phyloP scores from a whole-genome alignment of 495 filamentous ascomycete species.

The Trichoderma reesei region DNA sequence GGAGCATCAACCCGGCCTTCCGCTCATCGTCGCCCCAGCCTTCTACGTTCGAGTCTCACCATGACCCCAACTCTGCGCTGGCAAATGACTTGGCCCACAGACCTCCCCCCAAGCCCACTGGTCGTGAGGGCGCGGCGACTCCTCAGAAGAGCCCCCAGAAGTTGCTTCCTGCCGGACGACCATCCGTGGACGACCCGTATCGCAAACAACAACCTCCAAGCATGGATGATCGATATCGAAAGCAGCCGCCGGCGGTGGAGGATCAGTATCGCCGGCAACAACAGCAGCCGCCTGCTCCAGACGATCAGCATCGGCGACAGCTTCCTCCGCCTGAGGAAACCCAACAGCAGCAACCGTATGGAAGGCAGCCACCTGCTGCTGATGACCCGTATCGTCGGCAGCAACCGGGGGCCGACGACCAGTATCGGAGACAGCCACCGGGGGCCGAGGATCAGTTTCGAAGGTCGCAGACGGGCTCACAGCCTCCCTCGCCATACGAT shows the following conservation, averaged over 20 bases:
- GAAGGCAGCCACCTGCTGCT: neutral
- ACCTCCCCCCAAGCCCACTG: slow-evolving; percentile 36
- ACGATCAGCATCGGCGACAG: neutral
- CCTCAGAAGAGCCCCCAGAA: slow-evolving; percentile 35
- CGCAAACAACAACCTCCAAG: neutral
- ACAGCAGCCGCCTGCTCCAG: neutral
- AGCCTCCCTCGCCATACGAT: slow-evolving; percentile 27
- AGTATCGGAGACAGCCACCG: slow-evolving; percentile 3
- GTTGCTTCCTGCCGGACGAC: slow-evolving; percentile 1
- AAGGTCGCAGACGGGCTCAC: neutral
- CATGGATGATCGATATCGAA: neutral
- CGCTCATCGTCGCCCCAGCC: slow-evolving; percentile 75
- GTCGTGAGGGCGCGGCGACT: slow-evolving; percentile 44
- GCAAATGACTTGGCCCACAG: slow-evolving; percentile 53
- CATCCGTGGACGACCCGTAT: neutral
- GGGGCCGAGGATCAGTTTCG: slow-evolving; percentile 3
- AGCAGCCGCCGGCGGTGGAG: neutral
- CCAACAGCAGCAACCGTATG: neutral
- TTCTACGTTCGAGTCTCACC: slow-evolving; percentile 80
- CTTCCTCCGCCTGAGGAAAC: neutral
- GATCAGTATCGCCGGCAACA: neutral
- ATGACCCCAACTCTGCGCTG: slow-evolving; percentile 66
- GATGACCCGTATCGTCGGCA: neutral
- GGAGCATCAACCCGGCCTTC: slow-evolving; percentile 90
- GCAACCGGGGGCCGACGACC: neutral